Percentiles rank a stretch among this genome's conserved stretches.
Conservation (phyloP, 1,284 basidiomycete genomes). For the Afroboletus lepidellus region DNA sequence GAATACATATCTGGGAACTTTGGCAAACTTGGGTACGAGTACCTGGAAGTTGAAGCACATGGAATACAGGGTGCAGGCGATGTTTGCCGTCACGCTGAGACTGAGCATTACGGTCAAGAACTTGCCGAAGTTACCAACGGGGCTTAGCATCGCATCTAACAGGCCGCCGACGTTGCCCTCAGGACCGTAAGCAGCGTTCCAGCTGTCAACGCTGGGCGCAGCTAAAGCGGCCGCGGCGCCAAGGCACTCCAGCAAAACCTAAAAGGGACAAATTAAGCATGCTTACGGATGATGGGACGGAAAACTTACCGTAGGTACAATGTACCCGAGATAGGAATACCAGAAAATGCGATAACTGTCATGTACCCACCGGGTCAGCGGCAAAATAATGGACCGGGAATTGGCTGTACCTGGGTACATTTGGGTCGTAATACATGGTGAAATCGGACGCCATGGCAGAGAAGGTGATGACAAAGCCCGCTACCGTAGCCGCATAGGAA, state of each 20-base stretch:
- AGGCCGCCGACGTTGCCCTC: conserved; percentile 70
- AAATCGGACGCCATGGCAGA: conserved; percentile 70
- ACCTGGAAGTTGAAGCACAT: conserved; percentile 83
- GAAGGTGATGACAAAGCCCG: conserved; percentile 74
- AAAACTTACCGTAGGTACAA: conserved; percentile 60
- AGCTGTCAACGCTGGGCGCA: conserved; percentile 59
- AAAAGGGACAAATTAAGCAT: not conserved
- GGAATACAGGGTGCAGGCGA: conserved; percentile 82
- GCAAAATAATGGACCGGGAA: not conserved
- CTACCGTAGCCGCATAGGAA: conserved; percentile 66
- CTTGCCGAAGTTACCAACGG: conserved; percentile 75
- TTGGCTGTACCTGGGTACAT: conserved; percentile 50
- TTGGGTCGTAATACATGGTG: conserved; percentile 61
- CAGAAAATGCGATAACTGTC: conserved; percentile 66
- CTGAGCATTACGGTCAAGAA: conserved; percentile 85
- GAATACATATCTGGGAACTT: conserved; percentile 84
- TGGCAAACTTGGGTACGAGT: conserved; percentile 62
- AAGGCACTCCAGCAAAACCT: conserved; percentile 67
- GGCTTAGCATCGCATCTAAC: conserved; percentile 70
- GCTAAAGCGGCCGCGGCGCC: conserved; percentile 72
- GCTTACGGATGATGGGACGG: not conserved
- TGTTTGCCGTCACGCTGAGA: conserved; percentile 81
- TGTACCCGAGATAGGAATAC: conserved; percentile 74
- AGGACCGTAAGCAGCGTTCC: conserved; percentile 61
- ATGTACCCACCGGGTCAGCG: conserved; percentile 3